Conservation (phyloP, 345 rosid species). For the Bruguiera sexangula region DNA sequence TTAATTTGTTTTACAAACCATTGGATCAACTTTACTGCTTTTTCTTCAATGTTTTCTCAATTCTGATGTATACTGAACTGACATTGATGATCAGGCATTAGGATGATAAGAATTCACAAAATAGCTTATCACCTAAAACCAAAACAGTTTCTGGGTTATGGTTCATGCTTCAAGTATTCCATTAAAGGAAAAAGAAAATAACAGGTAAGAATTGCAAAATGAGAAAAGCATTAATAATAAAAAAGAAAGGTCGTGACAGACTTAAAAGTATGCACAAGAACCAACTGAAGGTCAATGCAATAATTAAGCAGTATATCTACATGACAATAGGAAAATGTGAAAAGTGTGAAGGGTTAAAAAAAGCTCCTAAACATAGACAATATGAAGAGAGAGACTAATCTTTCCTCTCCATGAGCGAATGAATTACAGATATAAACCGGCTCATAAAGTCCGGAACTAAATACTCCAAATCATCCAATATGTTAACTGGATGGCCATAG, state of each 20-base stretch:
- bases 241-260: slow-evolving; percentile 1
- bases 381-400: neutral
- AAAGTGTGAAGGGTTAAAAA: neutral
- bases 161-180: neutral
- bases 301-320: slow-evolving; percentile 68
- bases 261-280: slow-evolving; percentile 78
- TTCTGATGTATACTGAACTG: slow-evolving; percentile 21
- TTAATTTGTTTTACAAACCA: slow-evolving; percentile 69
- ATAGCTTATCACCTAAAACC: neutral
- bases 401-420: neutral
- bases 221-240: neutral
- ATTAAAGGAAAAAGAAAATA: neutral
- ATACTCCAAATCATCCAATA: neutral
- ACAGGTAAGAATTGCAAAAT: neutral
- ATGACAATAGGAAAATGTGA: slow-evolving; percentile 14
- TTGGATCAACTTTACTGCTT: slow-evolving; percentile 60
- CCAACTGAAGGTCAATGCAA: slow-evolving; percentile 78
- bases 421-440: neutral
- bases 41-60: slow-evolving; percentile 39
- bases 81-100: slow-evolving; percentile 12
- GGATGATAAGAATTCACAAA: neutral
- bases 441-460: neutral
- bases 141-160: neutral
- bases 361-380: neutral
- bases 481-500: neutral